Base-by-base conservation (phyloP, 2,329 filamentous ascomycete species). In the Epichloe festucae region DNA sequence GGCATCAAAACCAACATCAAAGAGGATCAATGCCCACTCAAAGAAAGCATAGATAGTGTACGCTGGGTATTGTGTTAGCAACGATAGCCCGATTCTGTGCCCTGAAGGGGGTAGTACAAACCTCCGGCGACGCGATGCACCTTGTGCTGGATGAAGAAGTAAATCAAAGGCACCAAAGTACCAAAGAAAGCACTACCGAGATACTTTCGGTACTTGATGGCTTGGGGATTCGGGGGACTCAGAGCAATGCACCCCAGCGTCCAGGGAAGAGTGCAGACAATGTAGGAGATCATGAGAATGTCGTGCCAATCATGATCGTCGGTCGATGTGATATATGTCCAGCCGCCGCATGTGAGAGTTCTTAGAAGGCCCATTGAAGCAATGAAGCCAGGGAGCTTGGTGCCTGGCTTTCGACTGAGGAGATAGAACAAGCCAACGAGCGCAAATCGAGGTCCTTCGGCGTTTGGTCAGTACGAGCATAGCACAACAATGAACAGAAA, bases 241-340 rank as follows among this genome's bases (percentile, higher is more conserved):
- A 97, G 72, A 5, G 85, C 82, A 55, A 97, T 78, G 67, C 91
- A 96, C 47, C 93, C 93, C 46, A 89, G 68, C 2, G 91, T 98
- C 93, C 93, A 98, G 2, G 93, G 51, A 50, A 98, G 75, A 3
- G 93, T 97, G 36, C 89, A 86, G 45, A 98, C 84, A 52, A 98
- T 76, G 68, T 98, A 98, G 14, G 89, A 94, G 60, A 98, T 96
- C 93, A 98, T 98, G 67, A 98, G 91, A 56, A 97, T 91, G 64
- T 98, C 93, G 67, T 98, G 93, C 90, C 89, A 97, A 69, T 95
- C 83, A 68, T 98, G 93, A 66, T 97, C 89, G 66, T 98, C 93
- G 43, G 93, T 98, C 55, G 93, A 97, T 27, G 93, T 98, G 55
- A 98, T 83, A 68, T 97, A 98, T 50, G 93, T 96, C 91, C 93